Percentiles rank a stretch among this genome's conserved stretches.
Evolutionary conservation across 1,284 basidiomycete genomes (phyloP).

Genomic region (Bondarzewia mesenterica): DNA sequence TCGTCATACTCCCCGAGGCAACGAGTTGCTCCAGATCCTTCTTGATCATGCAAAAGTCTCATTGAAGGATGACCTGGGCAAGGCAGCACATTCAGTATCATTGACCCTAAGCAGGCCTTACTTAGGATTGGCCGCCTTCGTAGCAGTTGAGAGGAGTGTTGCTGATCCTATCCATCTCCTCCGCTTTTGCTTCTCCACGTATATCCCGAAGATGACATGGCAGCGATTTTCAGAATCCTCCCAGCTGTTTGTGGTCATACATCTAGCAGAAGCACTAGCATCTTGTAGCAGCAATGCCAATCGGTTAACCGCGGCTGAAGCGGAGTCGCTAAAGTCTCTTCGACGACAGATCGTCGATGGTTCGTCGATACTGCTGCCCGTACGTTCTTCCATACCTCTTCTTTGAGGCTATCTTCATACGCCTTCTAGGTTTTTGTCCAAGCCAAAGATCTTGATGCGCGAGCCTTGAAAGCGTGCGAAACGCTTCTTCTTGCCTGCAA

Average conservation of each 20-base stretch:
- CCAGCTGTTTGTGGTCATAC: conserved; percentile 34
- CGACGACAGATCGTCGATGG: conserved; percentile 12
- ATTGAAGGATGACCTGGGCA: conserved; percentile 29
- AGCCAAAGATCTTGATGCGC: conserved; percentile 6
- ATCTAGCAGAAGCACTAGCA: conserved; percentile 28
- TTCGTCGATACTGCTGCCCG: conserved; percentile 4
- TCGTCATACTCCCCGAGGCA: conserved; percentile 26
- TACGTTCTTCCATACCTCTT: conserved; percentile 1
- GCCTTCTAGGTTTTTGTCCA: conserved; percentile 18
- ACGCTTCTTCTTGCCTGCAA: conserved; percentile 22
- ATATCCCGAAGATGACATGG: conserved; percentile 40
- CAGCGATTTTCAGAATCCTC: conserved; percentile 34
- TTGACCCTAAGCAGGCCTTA: conserved; percentile 33
- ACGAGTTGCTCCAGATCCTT: conserved; percentile 36
- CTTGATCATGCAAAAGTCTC: conserved; percentile 31
- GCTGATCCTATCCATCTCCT: conserved; percentile 38
- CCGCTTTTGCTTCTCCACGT: conserved; percentile 38
- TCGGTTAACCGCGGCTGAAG: conserved; percentile 1
- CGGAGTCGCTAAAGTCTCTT: conserved; percentile 8
- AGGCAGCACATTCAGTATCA: conserved; percentile 10
- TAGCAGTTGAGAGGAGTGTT: conserved; percentile 34
- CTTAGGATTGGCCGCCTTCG: conserved; percentile 37
- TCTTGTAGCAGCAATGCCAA: conserved; percentile 20
- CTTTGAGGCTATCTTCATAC: not conserved
- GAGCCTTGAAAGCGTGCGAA: conserved; percentile 13